These are phyloP conservation scores for Spergularia azorica DNA, from an alignment of 179 eudicot genomes.

Conservation along the genomic window DNA sequence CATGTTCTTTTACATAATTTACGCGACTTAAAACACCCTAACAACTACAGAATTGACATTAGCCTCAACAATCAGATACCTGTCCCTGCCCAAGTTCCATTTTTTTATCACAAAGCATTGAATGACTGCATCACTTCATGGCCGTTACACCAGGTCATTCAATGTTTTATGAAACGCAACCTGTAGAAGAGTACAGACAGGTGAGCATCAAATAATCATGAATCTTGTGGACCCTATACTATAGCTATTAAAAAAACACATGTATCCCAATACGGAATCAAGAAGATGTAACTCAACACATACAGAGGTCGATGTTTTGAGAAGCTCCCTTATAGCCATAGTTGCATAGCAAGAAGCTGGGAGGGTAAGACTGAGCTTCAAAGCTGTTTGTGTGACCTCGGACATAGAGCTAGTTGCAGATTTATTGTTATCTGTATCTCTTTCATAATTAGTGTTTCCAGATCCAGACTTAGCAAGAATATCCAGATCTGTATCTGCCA, in stretches of 20 bases:
- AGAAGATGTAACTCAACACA: neutral
- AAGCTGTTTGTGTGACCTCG: constrained; percentile 59
- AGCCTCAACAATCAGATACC: constrained; percentile 3
- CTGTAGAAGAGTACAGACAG: constrained; percentile 35
- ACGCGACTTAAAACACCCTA: neutral
- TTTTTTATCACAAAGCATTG: neutral
- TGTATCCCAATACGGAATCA: neutral
- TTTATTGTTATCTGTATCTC: constrained; percentile 20
- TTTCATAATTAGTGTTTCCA: constrained; percentile 17
- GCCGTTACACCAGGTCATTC: constrained; percentile 42
- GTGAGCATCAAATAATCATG: neutral
- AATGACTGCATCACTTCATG: constrained; percentile 11
- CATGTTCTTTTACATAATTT: neutral
- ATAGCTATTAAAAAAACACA: neutral
- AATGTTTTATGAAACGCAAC: constrained; percentile 86
- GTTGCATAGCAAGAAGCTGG: constrained; percentile 97
- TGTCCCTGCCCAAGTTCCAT: neutral
- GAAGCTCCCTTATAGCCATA: constrained; percentile 98
- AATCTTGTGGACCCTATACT: no score
- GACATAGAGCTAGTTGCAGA: constrained; percentile 36
- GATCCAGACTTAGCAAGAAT: constrained; percentile 42
- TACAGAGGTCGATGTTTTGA: constrained; percentile 96
- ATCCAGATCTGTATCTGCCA: constrained; percentile 86
- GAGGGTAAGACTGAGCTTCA: constrained; percentile 83
- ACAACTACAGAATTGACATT: neutral